A percentile compares a stretch with the other conserved stretches of the same genome.
phyloP scores from a whole-genome alignment of 768 basidiomycete genomes.

The Krasilnikovozyma curviuscula region DNA sequence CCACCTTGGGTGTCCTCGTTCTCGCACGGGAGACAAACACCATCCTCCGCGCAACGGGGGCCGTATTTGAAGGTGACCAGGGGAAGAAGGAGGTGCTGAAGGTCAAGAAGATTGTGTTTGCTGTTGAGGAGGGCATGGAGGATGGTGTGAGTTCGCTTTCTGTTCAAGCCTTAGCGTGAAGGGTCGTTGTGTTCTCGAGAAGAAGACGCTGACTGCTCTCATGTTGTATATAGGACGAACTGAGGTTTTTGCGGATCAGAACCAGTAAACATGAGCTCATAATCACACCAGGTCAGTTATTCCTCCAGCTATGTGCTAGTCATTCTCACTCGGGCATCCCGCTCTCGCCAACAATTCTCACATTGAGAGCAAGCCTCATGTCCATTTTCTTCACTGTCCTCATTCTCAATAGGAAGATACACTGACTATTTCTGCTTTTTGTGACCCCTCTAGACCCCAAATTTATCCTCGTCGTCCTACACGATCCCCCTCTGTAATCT shows the following conservation, averaged over 20 bases:
- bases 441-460: conserved; percentile 38
- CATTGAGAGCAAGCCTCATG: not conserved
- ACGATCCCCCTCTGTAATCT: conserved; percentile 20
- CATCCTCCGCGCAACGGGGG: conserved; percentile 50
- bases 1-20: too few species aligned
- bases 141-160: conserved; percentile 49
- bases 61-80: conserved; percentile 22
- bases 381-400: conserved; percentile 5
- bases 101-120: conserved; percentile 44
- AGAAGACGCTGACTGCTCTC: not conserved
- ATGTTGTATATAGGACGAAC: conserved; percentile 44
- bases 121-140: conserved; percentile 55
- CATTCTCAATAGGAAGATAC: not conserved
- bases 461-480: conserved; percentile 45
- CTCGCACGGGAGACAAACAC: not conserved
- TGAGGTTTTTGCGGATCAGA: conserved; percentile 73
- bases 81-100: conserved; percentile 22
- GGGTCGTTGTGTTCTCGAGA: not conserved
- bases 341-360: not conserved
- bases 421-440: not conserved
- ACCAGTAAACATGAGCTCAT: conserved; percentile 81
- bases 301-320: not conserved
- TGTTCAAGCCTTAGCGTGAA: not conserved
- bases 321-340: not conserved
- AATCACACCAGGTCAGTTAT: conserved; percentile 65